These are phyloP conservation scores for Russula abietina DNA, from an alignment of 768 basidiomycete genomes.

Conservation along the genomic window DNA sequence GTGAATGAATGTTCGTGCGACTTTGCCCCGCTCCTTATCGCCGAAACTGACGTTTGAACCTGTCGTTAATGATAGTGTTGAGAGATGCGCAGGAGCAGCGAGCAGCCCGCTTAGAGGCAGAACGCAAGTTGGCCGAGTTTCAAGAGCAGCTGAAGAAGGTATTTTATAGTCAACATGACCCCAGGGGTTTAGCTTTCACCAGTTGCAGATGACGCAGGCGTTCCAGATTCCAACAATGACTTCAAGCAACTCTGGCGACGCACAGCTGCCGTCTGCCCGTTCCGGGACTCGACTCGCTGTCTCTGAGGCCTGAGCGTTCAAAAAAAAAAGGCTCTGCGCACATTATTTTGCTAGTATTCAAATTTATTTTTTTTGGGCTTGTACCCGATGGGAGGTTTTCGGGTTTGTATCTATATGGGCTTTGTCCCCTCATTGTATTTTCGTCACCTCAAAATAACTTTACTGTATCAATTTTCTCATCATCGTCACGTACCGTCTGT, in stretches of 20 bases:
- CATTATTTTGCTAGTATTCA: background rate
- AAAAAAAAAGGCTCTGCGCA: background rate
- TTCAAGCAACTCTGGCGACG: constrained; percentile 7
- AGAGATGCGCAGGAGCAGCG: constrained; percentile 32
- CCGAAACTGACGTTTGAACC: background rate
- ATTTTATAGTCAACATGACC: constrained; percentile 36
- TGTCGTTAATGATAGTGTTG: constrained; percentile 13
- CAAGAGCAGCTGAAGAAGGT: constrained; percentile 52
- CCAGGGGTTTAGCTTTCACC: background rate
- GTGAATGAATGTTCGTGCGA: constrained; percentile 19
- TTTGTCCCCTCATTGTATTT: constrained; percentile 12
- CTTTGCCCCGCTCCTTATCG: background rate
- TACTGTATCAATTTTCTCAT: constrained; percentile 9
- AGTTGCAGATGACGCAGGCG: constrained; percentile 25
- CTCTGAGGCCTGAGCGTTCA: constrained; percentile 14
- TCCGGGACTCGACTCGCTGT: constrained; percentile 21
- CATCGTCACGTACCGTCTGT: background rate
- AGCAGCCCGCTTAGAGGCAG: constrained; percentile 36
- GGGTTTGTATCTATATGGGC: constrained; percentile 20
- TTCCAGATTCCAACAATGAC: constrained; percentile 19
- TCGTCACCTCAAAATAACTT: constrained; percentile 8
- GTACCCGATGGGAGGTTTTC: background rate
- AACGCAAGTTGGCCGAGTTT: constrained; percentile 43
- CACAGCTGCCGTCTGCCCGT: constrained; percentile 20
- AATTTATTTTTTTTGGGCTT: background rate